Evolutionary conservation across 176 grass and related monocot species (phyloP), one percentile per base, ranked within the genome.

Genomic region (Aegilops bicornis): DNA sequence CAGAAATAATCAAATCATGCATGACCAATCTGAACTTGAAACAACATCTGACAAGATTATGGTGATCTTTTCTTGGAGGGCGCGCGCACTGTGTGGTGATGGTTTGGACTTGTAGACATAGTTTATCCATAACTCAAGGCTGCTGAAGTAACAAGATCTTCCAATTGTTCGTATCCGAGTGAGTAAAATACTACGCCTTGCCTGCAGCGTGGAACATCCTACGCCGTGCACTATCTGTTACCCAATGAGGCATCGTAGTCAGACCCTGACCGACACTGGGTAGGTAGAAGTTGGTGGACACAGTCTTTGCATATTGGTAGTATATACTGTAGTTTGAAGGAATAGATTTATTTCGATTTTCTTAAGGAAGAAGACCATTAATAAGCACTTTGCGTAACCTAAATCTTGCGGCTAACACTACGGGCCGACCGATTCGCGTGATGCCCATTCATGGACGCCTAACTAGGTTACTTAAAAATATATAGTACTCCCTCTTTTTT

Each of bases 11-110:
- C 17, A 4, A 66, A 24, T 1, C 17, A 20, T 47, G 10, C 14
- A 22, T 48, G 19, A 32, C 61, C 61, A 81, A 81, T 67, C 62
- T 81, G 63, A 68, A 68, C 79, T 81, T 17, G 2, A 11, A n/a
- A 6, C 3, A 45, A 32, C 7, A 1, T 10, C 22, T 81, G 40
- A 42, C 25, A 9, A 66, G 10, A 45, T 45, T 45, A n/a, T n/a
- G n/a, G n/a, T n/a, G n/a, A n/a, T n/a, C n/a, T n/a, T n/a, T n/a
- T n/a, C n/a, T n/a, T n/a, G n/a, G n/a, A n/a, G n/a, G n/a, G n/a
- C n/a, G n/a, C n/a, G n/a, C n/a, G n/a, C n/a, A n/a, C n/a, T n/a
- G n/a, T n/a, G n/a, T n/a, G n/a, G n/a, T n/a, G n/a, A 50, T 50
- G 47, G 14, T 50, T 50, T 50, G 47, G 47, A 50, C 14, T 6